Evolutionary conservation across 192 early-diverging fungal genomes (phyloP), one percentile per base, ranked within the genome.

Genomic region (Geranomyces michiganensis): DNA sequence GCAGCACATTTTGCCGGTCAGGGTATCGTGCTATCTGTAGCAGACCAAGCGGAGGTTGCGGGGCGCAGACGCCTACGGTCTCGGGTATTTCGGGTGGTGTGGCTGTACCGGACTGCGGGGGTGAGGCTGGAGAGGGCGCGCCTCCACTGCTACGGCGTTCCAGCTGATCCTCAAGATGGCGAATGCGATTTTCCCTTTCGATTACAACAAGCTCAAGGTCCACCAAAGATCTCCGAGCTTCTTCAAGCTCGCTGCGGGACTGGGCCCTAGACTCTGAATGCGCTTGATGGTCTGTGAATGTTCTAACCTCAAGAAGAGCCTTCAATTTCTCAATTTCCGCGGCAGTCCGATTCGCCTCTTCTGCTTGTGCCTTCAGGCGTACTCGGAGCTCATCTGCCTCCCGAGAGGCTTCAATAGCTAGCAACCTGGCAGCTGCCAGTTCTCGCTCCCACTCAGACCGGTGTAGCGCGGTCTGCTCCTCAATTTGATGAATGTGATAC

Each of bases 391-490:
- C 33, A 22, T 41, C 56, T n/a, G 67, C 55, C 49, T 73, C 64
- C 51, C 46, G 58, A 10, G 24, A 2, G 36, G 22, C 53, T 15
- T 19, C 15, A 14, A 8, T 43, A 27, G 1, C 24, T 19, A 43
- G 64, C 26, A 32, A 60, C 8, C 70, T 60, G 14, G 61, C 36
- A 12, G 22, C 46, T 10, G 24, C n/a, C 0, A 72, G 44, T 22
- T 72, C 70, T 10, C 70, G 56, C 46, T 72, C 70, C 70, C 70
- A 72, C 33, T 72, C 36, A 6, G 29, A 14, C 22, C 70, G 70
- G 21, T 72, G 70, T 7, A 72, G 24, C 22, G 59, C 60, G 31
- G 70, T 72, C 33, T 72, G 70, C 61, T 72, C 70, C 45, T 72
- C 70, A 12, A 72, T 72, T 53, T 72, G 70, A 13, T 72, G 45